phyloP scores from a whole-genome alignment of 1,284 basidiomycete genomes.

The Paramarasmius palmivorus region DNA sequence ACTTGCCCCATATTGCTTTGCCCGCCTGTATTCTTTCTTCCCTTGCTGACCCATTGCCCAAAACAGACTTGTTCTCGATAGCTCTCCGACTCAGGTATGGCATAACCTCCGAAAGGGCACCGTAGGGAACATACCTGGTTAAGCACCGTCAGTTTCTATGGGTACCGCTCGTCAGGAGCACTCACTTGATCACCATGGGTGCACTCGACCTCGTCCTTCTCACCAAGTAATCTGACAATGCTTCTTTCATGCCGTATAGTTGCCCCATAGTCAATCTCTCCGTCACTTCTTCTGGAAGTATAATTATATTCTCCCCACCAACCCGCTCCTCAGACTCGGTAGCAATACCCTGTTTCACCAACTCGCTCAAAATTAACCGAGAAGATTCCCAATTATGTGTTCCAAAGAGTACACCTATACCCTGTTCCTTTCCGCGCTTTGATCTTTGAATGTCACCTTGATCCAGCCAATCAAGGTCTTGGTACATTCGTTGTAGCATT shows the following conservation, averaged over 20 bases:
- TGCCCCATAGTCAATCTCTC: slow-evolving; percentile 81
- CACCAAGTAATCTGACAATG: slow-evolving; percentile 73
- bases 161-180: slow-evolving; percentile 18
- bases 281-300: slow-evolving; percentile 51
- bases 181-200: slow-evolving; percentile 78
- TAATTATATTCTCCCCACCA: slow-evolving; percentile 31
- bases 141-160: slow-evolving; percentile 1
- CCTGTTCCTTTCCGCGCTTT: slow-evolving; percentile 29
- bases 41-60: slow-evolving; percentile 52
- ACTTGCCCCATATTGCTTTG: slow-evolving; percentile 36
- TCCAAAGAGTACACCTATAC: slow-evolving; percentile 78
- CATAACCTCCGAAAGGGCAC: slow-evolving; percentile 74
- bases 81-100: slow-evolving; percentile 68
- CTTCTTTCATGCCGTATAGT: slow-evolving; percentile 87
- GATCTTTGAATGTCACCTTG: slow-evolving; percentile 38
- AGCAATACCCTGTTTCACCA: slow-evolving; percentile 63
- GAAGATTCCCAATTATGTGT: slow-evolving; percentile 83
- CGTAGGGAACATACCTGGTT: slow-evolving; percentile 77
- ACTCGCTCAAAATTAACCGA: slow-evolving; percentile 58
- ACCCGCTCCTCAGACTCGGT: slow-evolving; percentile 21
- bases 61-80: slow-evolving; percentile 70
- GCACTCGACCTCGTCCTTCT: slow-evolving; percentile 51
- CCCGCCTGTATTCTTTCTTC: slow-evolving; percentile 46
- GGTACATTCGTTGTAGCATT: slow-evolving; percentile 75
- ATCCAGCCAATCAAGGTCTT: slow-evolving; percentile 63